Base-by-base conservation (phyloP, 192 early-diverging fungal genomes). In the Haplosporangium gracile region DNA sequence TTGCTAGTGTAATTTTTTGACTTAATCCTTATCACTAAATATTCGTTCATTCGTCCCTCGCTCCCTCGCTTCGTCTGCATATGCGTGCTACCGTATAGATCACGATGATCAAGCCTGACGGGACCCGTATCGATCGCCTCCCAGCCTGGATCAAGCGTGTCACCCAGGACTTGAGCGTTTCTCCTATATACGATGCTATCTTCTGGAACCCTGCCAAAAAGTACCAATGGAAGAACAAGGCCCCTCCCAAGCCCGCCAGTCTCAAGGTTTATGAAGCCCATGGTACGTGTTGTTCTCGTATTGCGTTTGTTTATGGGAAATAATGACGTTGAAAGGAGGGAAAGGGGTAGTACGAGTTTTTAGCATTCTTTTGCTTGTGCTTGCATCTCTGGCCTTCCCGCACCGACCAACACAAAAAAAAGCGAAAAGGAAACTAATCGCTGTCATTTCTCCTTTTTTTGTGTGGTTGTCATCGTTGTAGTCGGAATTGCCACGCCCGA, bases 221-320 rank as follows among this genome's bases (percentile, higher is more conserved):
- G 75, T 98, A 98, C 82, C 70, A 79, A 24, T 95, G 94, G 90
- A 96, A 96, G 86, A 89, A 98, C 92, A 89, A 90, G 75, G 77
- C 88, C 11, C 97, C 96, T 40, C 86, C 90, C 57, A 93, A 93
- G 51, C 95, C 96, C 1, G 63, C 73, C 11, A 89, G 90, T 70
- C 87, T 97, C 43, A 91, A 96, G 60, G 94, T 99, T 78, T 99
- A 99, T 88, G 98, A 99, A 87, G 95, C 97, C 8, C 98, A 99
- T 85, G 96, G 95, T 95, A 88, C 75, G 74, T 26, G 24, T 36
- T 60, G 5, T 36, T 34, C 43, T 45, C 15, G 13, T 45, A 15
- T 45, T 45, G 11, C 43, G 72, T 34, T 53, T 51, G 73, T 74
- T 68, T 24, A 15, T 2, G 24, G 55, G 10, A 65, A 65, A 65